Percentiles rank a stretch among this genome's conserved stretches.
Conservation (phyloP, 768 basidiomycete species). For the Tylopilus rubrobrunneus region DNA sequence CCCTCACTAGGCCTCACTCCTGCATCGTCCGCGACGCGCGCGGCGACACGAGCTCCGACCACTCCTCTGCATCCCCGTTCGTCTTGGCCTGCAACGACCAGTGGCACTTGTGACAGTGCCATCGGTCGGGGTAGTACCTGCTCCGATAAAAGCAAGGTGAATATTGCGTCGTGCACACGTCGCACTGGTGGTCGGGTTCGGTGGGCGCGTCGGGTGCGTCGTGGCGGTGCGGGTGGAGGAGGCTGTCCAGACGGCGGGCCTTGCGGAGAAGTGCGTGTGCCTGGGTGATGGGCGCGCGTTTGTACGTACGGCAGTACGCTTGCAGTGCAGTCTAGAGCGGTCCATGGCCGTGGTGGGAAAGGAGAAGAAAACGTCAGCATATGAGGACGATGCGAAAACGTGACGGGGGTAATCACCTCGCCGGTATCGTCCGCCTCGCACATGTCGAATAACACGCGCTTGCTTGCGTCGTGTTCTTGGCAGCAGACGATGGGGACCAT, state of each 20-base stretch:
- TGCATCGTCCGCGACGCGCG: constrained; percentile 14
- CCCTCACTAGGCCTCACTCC: constrained; percentile 8
- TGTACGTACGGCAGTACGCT: constrained; percentile 81
- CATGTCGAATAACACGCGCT: constrained; percentile 71
- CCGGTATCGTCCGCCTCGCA: constrained; percentile 81
- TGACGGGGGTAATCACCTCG: constrained; percentile 51
- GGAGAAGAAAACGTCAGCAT: constrained; percentile 7
- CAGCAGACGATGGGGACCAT: constrained; percentile 79
- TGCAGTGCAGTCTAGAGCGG: constrained; percentile 76
- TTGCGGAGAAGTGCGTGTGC: constrained; percentile 87
- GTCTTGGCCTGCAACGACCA: constrained; percentile 16
- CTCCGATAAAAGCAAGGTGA: constrained; percentile 72
- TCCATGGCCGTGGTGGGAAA: neutral
- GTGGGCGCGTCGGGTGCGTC: constrained; percentile 27
- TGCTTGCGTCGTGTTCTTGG: constrained; percentile 65
- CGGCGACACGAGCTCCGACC: constrained; percentile 12
- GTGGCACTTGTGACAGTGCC: constrained; percentile 46
- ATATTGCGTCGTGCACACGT: constrained; percentile 60
- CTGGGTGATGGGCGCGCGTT: constrained; percentile 66
- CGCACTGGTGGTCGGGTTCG: constrained; percentile 43
- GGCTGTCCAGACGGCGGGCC: constrained; percentile 75
- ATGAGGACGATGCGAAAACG: neutral
- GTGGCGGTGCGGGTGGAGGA: constrained; percentile 47
- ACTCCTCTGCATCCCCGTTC: constrained; percentile 7
- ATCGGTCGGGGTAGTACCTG: constrained; percentile 22